Conservation (phyloP, 495 filamentous ascomycete species). For the Sporormia fimetaria region DNA sequence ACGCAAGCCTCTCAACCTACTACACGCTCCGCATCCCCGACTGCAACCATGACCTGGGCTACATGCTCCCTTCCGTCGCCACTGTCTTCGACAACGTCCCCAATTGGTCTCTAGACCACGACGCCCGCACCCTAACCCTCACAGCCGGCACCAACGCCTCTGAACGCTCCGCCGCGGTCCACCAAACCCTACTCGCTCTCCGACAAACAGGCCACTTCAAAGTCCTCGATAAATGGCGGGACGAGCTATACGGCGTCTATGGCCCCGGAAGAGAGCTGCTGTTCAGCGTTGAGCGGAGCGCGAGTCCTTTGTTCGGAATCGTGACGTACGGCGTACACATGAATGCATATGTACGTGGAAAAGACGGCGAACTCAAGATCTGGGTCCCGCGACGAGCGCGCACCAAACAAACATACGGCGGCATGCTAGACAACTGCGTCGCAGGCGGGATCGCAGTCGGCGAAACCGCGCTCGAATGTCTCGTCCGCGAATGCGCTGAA, state of each 20-base stretch:
- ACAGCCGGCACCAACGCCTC: constrained; percentile 21
- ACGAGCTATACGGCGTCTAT: constrained; percentile 80
- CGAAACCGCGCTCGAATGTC: constrained; percentile 63
- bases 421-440: constrained; percentile 89
- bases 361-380: constrained; percentile 48
- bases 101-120: constrained; percentile 31
- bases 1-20: constrained; percentile 29
- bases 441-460: constrained; percentile 78
- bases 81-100: constrained; percentile 30
- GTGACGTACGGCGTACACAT: constrained; percentile 86
- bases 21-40: constrained; percentile 30
- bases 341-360: constrained; percentile 53
- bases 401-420: constrained; percentile 71
- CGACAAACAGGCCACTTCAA: constrained; percentile 53
- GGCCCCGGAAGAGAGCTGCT: constrained; percentile 50
- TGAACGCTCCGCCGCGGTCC: constrained; percentile 48
- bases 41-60: constrained; percentile 36
- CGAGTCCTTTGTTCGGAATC: constrained; percentile 70
- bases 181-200: constrained; percentile 49
- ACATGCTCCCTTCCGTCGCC: constrained; percentile 39
- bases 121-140: constrained; percentile 30
- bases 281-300: constrained; percentile 69
- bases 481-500: constrained; percentile 78
- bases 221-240: constrained; percentile 70
- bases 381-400: constrained; percentile 72